A percentile compares a stretch with the other conserved stretches of the same genome.
phyloP scores from a whole-genome alignment of 768 basidiomycete species.

The Naganishia antarctica region DNA sequence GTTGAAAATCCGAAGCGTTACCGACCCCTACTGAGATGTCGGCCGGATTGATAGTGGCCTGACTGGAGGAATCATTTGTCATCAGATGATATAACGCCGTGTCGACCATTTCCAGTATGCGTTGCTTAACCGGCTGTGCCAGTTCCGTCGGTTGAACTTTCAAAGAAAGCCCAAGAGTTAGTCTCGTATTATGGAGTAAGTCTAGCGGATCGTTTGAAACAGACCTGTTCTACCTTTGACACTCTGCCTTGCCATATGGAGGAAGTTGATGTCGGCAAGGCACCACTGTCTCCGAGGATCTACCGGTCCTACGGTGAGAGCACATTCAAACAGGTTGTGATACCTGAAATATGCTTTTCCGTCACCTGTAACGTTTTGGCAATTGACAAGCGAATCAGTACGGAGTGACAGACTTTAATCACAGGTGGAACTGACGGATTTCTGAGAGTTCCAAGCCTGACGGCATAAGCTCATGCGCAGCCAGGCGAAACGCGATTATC shows the following conservation, averaged over 20 bases:
- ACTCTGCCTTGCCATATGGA: conserved; percentile 19
- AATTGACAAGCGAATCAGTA: neutral
- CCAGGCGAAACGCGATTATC: conserved; percentile 19
- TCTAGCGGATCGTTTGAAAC: neutral
- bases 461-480: conserved; percentile 13
- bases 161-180: neutral
- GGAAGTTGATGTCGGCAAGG: conserved; percentile 18
- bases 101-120: conserved; percentile 17
- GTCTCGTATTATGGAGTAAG: too few relatives aligned
- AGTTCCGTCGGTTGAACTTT: conserved; percentile 3
- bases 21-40: neutral
- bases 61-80: neutral
- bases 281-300: conserved; percentile 22
- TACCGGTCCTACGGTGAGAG: conserved; percentile 15
- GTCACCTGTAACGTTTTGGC: neutral
- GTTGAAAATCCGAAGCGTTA: neutral
- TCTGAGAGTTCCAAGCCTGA: neutral
- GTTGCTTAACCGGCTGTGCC: conserved; percentile 4
- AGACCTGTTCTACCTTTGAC: conserved; percentile 20
- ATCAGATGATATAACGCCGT: conserved; percentile 9
- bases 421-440: too few relatives aligned
- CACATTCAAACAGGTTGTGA: conserved; percentile 18
- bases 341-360: conserved; percentile 21
- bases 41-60: neutral
- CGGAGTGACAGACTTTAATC: too few relatives aligned